These are phyloP conservation scores for Apiotrichum akiyoshidainum DNA, from an alignment of 1,284 basidiomycete species.

Conservation along the genomic window DNA sequence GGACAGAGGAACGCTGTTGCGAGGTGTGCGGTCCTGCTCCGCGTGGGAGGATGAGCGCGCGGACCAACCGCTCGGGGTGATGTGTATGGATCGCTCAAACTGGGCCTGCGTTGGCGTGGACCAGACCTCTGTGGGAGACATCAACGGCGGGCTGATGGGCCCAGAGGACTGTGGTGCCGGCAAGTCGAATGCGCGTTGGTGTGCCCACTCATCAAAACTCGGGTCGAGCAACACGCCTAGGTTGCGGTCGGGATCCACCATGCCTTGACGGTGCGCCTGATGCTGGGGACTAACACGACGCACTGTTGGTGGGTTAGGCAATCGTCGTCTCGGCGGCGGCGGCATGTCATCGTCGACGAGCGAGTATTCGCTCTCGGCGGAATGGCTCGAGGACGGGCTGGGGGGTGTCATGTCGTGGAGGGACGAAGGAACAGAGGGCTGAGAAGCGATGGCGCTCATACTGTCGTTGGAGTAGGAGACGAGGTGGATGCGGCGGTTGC, in stretches of 20 bases:
- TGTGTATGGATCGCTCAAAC: neutral
- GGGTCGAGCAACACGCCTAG: slow-evolving; percentile 15
- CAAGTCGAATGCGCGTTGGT: slow-evolving; percentile 11
- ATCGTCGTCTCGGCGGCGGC: no score
- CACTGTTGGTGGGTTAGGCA: no score
- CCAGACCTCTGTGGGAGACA: slow-evolving; percentile 5
- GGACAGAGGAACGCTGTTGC: slow-evolving; percentile 7
- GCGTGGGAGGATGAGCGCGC: neutral
- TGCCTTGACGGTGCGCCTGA: slow-evolving; percentile 6
- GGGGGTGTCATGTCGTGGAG: neutral
- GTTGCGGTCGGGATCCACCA: neutral
- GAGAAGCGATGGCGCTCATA: slow-evolving; percentile 5
- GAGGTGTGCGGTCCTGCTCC: slow-evolving; percentile 12
- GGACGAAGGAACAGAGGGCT: neutral
- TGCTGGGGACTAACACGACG: no score
- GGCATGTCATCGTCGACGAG: slow-evolving; percentile 7
- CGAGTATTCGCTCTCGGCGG: slow-evolving; percentile 23
- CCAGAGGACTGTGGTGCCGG: neutral
- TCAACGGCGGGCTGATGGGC: neutral
- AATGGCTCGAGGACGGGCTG: slow-evolving; percentile 10
- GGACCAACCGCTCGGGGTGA: neutral
- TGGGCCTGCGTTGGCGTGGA: slow-evolving; percentile 9
- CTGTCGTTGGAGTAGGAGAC: slow-evolving; percentile 18
- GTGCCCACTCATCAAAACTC: slow-evolving; percentile 15
- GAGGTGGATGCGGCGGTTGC: slow-evolving; percentile 22